Base-by-base conservation (phyloP, 805 yeast species). In the Barnettozyma botsteinii region DNA sequence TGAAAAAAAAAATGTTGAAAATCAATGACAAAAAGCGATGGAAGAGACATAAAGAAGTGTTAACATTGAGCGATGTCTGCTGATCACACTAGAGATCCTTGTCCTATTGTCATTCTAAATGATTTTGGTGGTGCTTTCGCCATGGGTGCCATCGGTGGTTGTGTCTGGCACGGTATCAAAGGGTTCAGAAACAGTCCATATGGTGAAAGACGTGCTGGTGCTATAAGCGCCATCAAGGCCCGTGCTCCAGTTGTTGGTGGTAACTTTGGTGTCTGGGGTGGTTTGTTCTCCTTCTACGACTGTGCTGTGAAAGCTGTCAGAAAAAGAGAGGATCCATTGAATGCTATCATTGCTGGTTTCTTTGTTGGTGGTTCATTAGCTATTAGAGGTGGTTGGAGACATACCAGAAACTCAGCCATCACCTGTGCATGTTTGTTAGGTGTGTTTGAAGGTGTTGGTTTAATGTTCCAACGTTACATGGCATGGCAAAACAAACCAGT, bases 221-320 rank as follows among this genome's bases (percentile, higher is more conserved):
- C 96, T 17, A 60, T 91, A 40, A 72, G 85, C 31, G 97, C 98
- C 29, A 83, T 93, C 53, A 87, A 87, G 61, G 86, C 96, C 38
- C 77, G 98, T 64, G 98, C 97, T 3, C 99, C 99, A 29, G 96
- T 91, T 36, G 88, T 91, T 40, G 98, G 98, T 51, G 98, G 98
- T 59, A 93, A 93, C 66, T 91, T 93, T 58, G 98, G 98, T 69
- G 95, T 86, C 29, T 93, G 98, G 98, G 98, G 98, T 73, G 98
- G 98, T 46, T 70, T 93, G 55, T 93, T 93, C 61, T 87, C 97
- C 25, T 83, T 94, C 12, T 93, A 81, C 60, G 98, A 93, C 66
- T 93, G 98, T 72, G 76, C 89, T 13, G 95, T 93, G 34, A 93
- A 91, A 65, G 96, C 91, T 3, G 77, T 93, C 31, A 85, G 98